Evolutionary conservation across 768 basidiomycete species (phyloP).

Genomic region (Cystofilobasidium capitatum): DNA sequence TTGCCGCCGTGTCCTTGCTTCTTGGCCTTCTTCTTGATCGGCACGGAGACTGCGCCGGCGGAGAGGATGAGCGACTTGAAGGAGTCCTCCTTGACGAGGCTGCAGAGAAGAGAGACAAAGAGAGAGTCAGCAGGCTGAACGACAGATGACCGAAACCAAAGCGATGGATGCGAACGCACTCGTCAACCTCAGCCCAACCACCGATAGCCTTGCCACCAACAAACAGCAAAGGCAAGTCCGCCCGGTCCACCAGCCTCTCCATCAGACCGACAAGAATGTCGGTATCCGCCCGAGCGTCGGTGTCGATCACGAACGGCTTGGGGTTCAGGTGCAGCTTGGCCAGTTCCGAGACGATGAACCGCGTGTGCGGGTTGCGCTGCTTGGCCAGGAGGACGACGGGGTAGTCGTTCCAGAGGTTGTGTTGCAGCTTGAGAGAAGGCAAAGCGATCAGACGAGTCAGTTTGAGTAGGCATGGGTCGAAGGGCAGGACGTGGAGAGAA

Average conservation of each 20-base stretch:
- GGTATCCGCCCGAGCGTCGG: slow-evolving; percentile 48
- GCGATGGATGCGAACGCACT: background rate
- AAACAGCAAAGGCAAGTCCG: slow-evolving; percentile 57
- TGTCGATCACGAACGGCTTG: slow-evolving; percentile 47
- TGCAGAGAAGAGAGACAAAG: background rate
- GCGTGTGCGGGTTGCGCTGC: slow-evolving; percentile 49
- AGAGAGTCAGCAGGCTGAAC: background rate
- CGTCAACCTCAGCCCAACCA: slow-evolving; percentile 17
- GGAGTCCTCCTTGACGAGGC: background rate
- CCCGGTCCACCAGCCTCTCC: slow-evolving; percentile 30
- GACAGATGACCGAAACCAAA: background rate
- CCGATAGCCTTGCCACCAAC: slow-evolving; percentile 56
- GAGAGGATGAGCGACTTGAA: slow-evolving; percentile 3
- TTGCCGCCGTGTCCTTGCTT: slow-evolving; percentile 11
- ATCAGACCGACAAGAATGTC: slow-evolving; percentile 54
- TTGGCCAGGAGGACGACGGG: slow-evolving; percentile 57
- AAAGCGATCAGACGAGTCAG: background rate
- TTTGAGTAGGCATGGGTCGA: background rate
- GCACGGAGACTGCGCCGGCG: slow-evolving; percentile 12
- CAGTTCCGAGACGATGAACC: slow-evolving; percentile 34
- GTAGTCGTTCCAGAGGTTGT: slow-evolving; percentile 9
- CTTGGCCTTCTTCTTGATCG: slow-evolving; percentile 19
- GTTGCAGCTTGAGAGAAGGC: background rate
- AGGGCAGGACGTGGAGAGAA: background rate
- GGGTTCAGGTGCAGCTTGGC: slow-evolving; percentile 53